Percentiles rank a stretch among this genome's conserved stretches.
These are phyloP conservation scores for Angomonas desouzai DNA, from an alignment of 208 protist genomes.

Conservation along the genomic window DNA sequence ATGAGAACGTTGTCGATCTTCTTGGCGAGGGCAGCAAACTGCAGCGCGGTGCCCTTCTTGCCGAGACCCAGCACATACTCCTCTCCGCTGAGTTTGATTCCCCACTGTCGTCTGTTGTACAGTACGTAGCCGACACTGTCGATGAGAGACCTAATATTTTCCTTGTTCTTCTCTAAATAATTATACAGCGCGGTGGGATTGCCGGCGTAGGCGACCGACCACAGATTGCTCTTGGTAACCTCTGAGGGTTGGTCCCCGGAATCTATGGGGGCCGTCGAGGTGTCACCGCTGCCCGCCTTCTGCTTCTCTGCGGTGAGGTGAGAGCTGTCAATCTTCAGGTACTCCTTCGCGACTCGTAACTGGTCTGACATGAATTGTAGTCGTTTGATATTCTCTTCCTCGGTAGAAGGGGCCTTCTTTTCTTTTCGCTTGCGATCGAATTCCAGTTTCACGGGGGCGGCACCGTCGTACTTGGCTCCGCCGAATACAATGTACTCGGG, in stretches of 20 bases:
- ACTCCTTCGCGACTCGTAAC: constrained; percentile 65
- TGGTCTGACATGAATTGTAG: constrained; percentile 64
- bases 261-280: background rate
- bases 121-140: constrained; percentile 54
- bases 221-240: constrained; percentile 55
- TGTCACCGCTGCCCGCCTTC: background rate
- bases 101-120: constrained; percentile 59
- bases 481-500: constrained; percentile 78
- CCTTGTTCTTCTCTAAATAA: constrained; percentile 35
- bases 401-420: constrained; percentile 14
- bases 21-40: constrained; percentile 73
- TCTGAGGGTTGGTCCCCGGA: background rate
- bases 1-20: constrained; percentile 76
- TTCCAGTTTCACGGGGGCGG: constrained; percentile 16
- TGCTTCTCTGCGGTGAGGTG: background rate
- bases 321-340: constrained; percentile 40
- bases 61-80: constrained; percentile 63
- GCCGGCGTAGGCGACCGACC: constrained; percentile 68
- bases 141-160: constrained; percentile 21
- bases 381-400: constrained; percentile 14
- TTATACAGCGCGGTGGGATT: constrained; percentile 41
- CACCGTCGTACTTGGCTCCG: constrained; percentile 63
- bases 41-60: constrained; percentile 65
- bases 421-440: constrained; percentile 7
- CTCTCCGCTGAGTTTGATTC: constrained; percentile 46